Base-by-base conservation (phyloP, 495 filamentous ascomycete species). In the Annulohypoxylon nitens region DNA sequence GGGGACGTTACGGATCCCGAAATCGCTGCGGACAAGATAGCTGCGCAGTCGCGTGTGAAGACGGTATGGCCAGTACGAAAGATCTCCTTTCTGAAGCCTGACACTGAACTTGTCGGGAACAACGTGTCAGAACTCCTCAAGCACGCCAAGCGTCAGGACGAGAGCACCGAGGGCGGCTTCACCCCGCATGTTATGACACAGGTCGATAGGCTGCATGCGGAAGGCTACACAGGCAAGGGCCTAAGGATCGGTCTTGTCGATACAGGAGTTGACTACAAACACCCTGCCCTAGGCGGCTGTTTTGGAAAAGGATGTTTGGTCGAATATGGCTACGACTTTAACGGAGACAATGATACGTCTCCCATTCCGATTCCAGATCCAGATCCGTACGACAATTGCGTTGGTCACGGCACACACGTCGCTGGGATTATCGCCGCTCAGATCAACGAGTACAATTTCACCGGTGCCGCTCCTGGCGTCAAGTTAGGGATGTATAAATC, bases 381-480 rank as follows among this genome's bases (percentile, higher is more conserved):
- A 1, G 53, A 57, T 20, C 53, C 53, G 1, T 57, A 57, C 11
- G 53, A 57, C 11, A n/a, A 18, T 8, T 57, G 53, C 5, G 33
- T 36, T 12, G 53, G 53, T 2, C 53, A 57, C 14, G 53, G 53
- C 30, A 57, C 53, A 1, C 53, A 57, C 14, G 30, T 57, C 53
- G 53, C 53, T 23, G 78, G 78, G 18, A 80, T 80, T 8, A 57
- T 57, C 9, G 53, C 82, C 18, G 83, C 78, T 8, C 76, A 82
- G 50, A 59, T 59, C 9, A 75, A 70, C 25, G 67, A 76, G 43
- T 57, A 76, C 18, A 67, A 76, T 25, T 83, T 84, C 64, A 78
- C 82, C n/a, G 81, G 82, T 23, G 83, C 82, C 23, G 83, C 82
- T 7, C 83, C 83, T 0, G 82, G 79, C 50, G 81, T 80, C 16